Evolutionary conservation across 2,329 filamentous ascomycete genomes (phyloP).

Genomic region (Cercospora zeae-maydis): DNA sequence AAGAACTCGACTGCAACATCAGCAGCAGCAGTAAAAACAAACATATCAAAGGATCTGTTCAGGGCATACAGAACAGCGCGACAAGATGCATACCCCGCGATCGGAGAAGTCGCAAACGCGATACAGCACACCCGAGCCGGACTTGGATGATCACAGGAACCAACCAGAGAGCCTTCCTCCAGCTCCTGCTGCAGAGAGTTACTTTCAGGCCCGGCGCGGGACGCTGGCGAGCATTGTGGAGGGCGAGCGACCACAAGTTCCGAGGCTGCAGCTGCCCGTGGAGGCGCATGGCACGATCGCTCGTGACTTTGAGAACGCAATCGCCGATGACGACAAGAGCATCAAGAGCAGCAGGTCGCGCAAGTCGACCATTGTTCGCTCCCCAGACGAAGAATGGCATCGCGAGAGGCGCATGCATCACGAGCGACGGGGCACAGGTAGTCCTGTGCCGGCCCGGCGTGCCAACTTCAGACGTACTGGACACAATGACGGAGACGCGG

Average conservation of each 20-base stretch:
- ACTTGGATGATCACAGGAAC: conserved; percentile 83
- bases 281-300: conserved; percentile 46
- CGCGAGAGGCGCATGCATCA: conserved; percentile 24
- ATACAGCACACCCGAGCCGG: conserved; percentile 70
- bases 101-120: conserved; percentile 65
- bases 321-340: conserved; percentile 72
- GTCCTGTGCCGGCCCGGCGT: conserved; percentile 41
- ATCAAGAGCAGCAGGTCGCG: conserved; percentile 53
- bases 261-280: conserved; percentile 43
- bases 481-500: conserved; percentile 26
- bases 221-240: conserved; percentile 66
- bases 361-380: conserved; percentile 40
- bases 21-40: background rate
- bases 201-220: conserved; percentile 53
- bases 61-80: conserved; percentile 6
- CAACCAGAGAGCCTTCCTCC: conserved; percentile 61
- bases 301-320: conserved; percentile 82
- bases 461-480: conserved; percentile 43
- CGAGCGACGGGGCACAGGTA: conserved; percentile 27
- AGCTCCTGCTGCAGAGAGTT: conserved; percentile 48
- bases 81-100: conserved; percentile 52
- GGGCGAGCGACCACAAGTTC: conserved; percentile 44
- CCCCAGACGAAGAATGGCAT: conserved; percentile 35
- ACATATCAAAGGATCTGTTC: background rate
- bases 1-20: background rate